These are phyloP conservation scores for Cerrena zonata DNA, from an alignment of 1,284 basidiomycete genomes.

Conservation along the genomic window DNA sequence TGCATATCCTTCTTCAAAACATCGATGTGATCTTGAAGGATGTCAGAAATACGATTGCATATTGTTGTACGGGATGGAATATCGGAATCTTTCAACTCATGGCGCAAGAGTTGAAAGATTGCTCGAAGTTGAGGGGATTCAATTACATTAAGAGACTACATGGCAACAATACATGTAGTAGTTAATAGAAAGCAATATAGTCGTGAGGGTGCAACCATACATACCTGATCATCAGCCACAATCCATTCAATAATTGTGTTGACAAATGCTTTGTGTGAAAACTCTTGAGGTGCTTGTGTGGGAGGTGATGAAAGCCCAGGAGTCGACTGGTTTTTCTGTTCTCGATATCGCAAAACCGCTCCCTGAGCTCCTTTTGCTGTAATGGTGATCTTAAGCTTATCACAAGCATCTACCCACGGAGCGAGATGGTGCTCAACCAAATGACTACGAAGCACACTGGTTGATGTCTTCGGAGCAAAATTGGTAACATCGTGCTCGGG, in stretches of 20 bases:
- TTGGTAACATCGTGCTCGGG: no score
- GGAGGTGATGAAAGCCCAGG: no score
- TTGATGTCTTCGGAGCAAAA: no score
- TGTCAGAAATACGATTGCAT: slow-evolving; percentile 16
- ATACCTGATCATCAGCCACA: slow-evolving; percentile 27
- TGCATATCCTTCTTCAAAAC: slow-evolving; percentile 2
- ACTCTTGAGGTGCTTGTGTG: background rate
- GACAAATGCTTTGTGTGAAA: slow-evolving; percentile 6
- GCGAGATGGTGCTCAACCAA: no score
- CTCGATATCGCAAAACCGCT: no score
- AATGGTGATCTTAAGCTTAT: no score
- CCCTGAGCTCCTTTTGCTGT: no score
- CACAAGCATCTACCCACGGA: no score
- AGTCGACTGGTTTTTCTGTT: no score
- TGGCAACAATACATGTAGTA: background rate
- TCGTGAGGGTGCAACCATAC: background rate
- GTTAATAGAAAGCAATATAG: slow-evolving; percentile 1
- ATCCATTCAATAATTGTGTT: slow-evolving; percentile 19
- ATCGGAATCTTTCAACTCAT: slow-evolving; percentile 18
- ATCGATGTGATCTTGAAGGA: slow-evolving; percentile 8
- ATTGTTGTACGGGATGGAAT: slow-evolving; percentile 27
- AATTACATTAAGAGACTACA: slow-evolving; percentile 26
- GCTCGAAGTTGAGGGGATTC: slow-evolving; percentile 26
- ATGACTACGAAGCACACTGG: no score
- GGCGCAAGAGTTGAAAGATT: slow-evolving; percentile 22